Evolutionary conservation across 1,139 yeast genomes (phyloP).

Genomic region (Hemisphaericaspora subhashii): DNA sequence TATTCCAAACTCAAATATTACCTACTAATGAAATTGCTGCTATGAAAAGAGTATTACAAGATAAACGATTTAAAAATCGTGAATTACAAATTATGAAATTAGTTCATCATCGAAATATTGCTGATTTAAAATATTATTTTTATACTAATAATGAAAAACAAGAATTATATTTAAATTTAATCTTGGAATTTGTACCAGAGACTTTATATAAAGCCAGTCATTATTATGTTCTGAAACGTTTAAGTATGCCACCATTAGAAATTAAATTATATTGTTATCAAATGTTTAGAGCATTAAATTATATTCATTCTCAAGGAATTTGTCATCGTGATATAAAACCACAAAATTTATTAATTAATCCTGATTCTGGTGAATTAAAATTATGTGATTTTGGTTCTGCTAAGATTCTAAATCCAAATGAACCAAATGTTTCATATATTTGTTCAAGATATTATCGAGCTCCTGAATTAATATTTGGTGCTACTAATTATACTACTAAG

Average conservation of each 20-base stretch:
- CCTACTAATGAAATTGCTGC: slow-evolving; percentile 84
- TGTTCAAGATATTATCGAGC: slow-evolving; percentile 97
- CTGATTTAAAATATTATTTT: slow-evolving; percentile 84
- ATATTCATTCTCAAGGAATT: slow-evolving; percentile 86
- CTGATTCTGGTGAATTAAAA: slow-evolving; percentile 78
- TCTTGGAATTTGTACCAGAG: slow-evolving; percentile 91
- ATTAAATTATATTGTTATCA: slow-evolving; percentile 90
- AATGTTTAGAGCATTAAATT: slow-evolving; percentile 85
- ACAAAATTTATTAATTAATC: slow-evolving; percentile 87
- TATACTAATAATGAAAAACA: slow-evolving; percentile 79
- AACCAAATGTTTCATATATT: slow-evolving; percentile 93
- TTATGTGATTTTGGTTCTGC: slow-evolving; percentile 99
- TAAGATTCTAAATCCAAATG: slow-evolving; percentile 81
- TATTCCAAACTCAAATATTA: slow-evolving; percentile 78
- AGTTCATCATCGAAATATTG: slow-evolving; percentile 83
- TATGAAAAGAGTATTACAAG: slow-evolving; percentile 91
- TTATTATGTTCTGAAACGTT: slow-evolving; percentile 71
- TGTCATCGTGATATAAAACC: slow-evolving; percentile 98
- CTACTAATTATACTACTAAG: slow-evolving; percentile 91
- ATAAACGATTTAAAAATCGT: slow-evolving; percentile 91
- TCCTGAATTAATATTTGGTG: slow-evolving; percentile 89
- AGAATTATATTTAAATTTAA: slow-evolving; percentile 82
- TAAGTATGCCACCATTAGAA: slow-evolving; percentile 86
- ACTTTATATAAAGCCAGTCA: slow-evolving; percentile 90
- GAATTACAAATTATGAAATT: slow-evolving; percentile 95